Conservation (phyloP, 148 eudicot genomes). For the Vaccinium macrocarpon region DNA sequence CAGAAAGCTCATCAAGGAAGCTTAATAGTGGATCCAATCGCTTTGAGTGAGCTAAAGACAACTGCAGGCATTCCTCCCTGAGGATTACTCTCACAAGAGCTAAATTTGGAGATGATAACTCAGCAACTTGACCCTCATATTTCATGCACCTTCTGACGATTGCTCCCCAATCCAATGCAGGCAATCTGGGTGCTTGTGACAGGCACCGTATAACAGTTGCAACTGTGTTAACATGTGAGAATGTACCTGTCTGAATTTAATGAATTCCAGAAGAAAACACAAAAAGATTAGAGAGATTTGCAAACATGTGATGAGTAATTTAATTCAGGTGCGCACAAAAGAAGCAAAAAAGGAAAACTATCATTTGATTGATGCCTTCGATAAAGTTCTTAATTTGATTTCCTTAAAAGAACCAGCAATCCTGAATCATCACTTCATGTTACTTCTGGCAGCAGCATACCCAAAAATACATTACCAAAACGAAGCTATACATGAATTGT, state of each 20-base stretch:
- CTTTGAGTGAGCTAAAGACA: constrained; percentile 67
- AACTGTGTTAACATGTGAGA: constrained; percentile 40
- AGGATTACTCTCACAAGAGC: constrained; percentile 42
- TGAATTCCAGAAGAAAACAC: constrained; percentile 6
- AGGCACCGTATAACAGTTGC: constrained; percentile 71
- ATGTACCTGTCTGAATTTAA: constrained; percentile 37
- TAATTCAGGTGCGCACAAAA: background rate
- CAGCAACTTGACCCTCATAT: constrained; percentile 51
- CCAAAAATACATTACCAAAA: background rate
- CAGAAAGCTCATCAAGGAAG: constrained; percentile 79
- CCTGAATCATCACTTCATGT: background rate
- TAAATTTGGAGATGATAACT: constrained; percentile 25
- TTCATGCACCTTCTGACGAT: constrained; percentile 77
- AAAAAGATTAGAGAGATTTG: background rate
- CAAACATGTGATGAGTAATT: background rate
- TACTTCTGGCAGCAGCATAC: background rate
- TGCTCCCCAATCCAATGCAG: constrained; percentile 74
- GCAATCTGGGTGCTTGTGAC: constrained; percentile 78
- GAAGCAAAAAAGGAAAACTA: background rate
- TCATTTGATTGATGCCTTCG: background rate
- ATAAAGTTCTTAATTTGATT: background rate
- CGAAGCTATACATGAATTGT: background rate
- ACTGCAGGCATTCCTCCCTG: constrained; percentile 67
- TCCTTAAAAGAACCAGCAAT: constrained; percentile 3
- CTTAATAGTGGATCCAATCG: constrained; percentile 55